Conservation (phyloP, 495 filamentous ascomycete genomes). For the Penicillium flavigenum region DNA sequence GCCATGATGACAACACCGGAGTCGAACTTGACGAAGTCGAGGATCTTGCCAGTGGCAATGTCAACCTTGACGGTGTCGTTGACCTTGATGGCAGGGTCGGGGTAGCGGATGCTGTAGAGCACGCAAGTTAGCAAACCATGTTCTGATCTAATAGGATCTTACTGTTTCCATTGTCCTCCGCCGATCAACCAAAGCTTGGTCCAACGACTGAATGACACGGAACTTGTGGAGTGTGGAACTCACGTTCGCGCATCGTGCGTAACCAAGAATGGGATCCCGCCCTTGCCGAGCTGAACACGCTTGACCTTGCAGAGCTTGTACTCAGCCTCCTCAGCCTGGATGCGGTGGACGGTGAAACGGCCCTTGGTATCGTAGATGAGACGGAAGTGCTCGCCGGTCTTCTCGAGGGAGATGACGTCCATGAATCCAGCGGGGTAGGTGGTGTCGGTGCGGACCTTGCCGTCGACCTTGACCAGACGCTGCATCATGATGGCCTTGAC, state of each 20-base stretch:
- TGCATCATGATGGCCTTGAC: constrained; percentile 98
- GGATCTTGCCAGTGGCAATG: constrained; percentile 92
- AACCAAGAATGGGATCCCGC: constrained; percentile 99
- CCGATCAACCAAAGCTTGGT: constrained; percentile 91
- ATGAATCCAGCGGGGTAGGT: constrained; percentile 99
- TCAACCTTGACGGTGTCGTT: constrained; percentile 99
- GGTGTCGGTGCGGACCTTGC: constrained; percentile 97
- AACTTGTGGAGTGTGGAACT: constrained; percentile 67
- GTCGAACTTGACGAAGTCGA: constrained; percentile 95
- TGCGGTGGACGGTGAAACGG: constrained; percentile 99
- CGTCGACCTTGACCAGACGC: constrained; percentile 98
- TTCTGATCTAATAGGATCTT: constrained; percentile 31
- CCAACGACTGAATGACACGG: constrained; percentile 98
- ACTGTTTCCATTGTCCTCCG: constrained; percentile 46
- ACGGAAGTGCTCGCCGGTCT: constrained; percentile 99
- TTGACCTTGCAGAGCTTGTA: constrained; percentile 99
- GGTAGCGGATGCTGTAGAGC: constrained; percentile 87
- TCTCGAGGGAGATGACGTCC: constrained; percentile 99
- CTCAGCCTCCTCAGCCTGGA: constrained; percentile 94
- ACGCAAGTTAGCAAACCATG: constrained; percentile 39
- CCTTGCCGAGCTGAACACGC: constrained; percentile 96
- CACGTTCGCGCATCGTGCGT: constrained; percentile 99
- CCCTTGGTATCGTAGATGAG: constrained; percentile 99
- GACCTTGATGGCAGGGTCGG: constrained; percentile 95
- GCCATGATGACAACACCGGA: constrained; percentile 96